Evolutionary conservation across 2,329 filamentous ascomycete genomes (phyloP).

Genomic region (Hypoxylon sp.): DNA sequence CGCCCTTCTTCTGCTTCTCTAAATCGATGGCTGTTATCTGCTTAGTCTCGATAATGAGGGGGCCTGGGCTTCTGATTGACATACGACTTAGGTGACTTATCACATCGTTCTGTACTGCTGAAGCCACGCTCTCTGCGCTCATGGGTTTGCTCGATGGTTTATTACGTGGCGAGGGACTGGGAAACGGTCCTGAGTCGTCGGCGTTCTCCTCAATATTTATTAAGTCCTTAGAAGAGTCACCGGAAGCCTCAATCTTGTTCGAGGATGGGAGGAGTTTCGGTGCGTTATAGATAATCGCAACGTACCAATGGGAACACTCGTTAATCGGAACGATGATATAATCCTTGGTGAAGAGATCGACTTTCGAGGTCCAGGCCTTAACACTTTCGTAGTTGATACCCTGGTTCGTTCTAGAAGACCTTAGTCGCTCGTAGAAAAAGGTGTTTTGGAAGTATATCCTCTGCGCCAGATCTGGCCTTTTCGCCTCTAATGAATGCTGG

Average conservation of each 20-base stretch:
- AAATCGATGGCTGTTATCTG: conserved; percentile 33
- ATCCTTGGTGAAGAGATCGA: conserved; percentile 88
- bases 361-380: conserved; percentile 86
- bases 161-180: conserved; percentile 22
- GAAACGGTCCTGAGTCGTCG: conserved; percentile 18
- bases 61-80: conserved; percentile 48
- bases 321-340: conserved; percentile 95
- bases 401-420: conserved; percentile 67
- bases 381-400: conserved; percentile 88
- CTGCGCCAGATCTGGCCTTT: conserved; percentile 69
- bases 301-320: conserved; percentile 89
- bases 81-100: conserved; percentile 48
- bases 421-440: conserved; percentile 88
- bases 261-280: conserved; percentile 68
- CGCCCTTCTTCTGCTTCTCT: conserved; percentile 26
- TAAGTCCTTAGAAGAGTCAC: conserved; percentile 13
- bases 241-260: conserved; percentile 14
- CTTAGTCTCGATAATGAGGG: conserved; percentile 42
- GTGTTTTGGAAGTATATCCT: conserved; percentile 92
- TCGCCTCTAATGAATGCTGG: conserved; percentile 71
- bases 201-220: conserved; percentile 36
- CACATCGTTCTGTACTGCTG: conserved; percentile 40
- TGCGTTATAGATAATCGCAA: conserved; percentile 95
- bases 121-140: conserved; percentile 9
- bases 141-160: conserved; percentile 7